Conservation (phyloP, 768 basidiomycete species). For the Naganishia randhawae region DNA sequence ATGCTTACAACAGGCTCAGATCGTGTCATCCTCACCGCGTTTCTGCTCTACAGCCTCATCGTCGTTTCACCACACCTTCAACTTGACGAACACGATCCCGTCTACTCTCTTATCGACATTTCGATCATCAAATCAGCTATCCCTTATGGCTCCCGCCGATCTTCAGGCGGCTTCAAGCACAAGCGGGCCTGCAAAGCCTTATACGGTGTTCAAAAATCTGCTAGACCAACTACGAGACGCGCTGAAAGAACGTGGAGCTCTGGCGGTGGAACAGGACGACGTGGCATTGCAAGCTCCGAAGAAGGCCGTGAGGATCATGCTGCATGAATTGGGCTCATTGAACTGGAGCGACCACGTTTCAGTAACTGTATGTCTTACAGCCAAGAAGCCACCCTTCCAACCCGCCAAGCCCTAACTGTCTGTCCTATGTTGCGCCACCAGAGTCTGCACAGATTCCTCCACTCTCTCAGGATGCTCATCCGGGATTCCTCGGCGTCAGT, state of each 20-base stretch:
- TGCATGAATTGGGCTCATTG: constrained; percentile 48
- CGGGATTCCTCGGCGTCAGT: constrained; percentile 57
- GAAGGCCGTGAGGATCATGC: constrained; percentile 41
- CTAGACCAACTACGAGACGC: background rate
- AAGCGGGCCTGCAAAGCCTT: constrained; percentile 3
- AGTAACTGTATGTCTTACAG: constrained; percentile 1
- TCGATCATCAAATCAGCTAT: constrained; percentile 31
- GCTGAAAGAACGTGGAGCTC: constrained; percentile 5
- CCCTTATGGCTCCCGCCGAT: constrained; percentile 30
- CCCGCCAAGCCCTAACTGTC: too few relatives aligned
- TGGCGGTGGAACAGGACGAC: background rate
- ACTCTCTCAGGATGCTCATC: constrained; percentile 59
- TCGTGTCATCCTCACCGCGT: constrained; percentile 60
- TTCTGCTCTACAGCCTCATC: constrained; percentile 55
- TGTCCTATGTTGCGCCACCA: constrained; percentile 30
- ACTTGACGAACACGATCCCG: constrained; percentile 42
- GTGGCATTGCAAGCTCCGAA: constrained; percentile 20
- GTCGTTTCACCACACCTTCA: constrained; percentile 28
- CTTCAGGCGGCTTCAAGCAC: background rate
- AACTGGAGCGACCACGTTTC: constrained; percentile 43
- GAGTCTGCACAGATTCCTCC: constrained; percentile 66
- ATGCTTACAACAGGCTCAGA: background rate
- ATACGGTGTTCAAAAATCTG: background rate
- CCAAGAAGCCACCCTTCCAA: background rate
- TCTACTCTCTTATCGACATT: constrained; percentile 29